Conservation (phyloP, 305 asterid genomes). For the Solanum hybrid region DNA sequence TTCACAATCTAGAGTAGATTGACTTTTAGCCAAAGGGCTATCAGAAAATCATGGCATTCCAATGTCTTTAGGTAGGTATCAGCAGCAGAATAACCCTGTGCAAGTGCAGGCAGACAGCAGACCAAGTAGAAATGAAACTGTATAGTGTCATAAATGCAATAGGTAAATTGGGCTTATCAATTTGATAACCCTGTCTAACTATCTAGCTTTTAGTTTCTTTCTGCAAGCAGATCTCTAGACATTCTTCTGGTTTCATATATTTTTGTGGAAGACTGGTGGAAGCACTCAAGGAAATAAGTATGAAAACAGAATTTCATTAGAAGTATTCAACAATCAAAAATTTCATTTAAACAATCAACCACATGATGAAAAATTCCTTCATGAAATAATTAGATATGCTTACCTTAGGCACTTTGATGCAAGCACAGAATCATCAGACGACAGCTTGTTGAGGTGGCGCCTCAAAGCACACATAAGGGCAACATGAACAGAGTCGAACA, state of each 20-base stretch:
- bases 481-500: conserved; percentile 84
- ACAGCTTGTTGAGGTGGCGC: conserved; percentile 62
- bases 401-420: conserved; percentile 79
- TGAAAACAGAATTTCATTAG: not conserved
- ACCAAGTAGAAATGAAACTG: not conserved
- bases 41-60: not conserved
- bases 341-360: not conserved
- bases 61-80: not conserved
- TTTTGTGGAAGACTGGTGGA: not conserved
- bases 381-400: not conserved
- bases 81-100: not conserved
- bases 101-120: not conserved
- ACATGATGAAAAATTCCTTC: not conserved
- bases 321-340: not conserved
- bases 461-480: conserved; percentile 66
- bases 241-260: not conserved
- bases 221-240: not conserved
- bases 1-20: not conserved
- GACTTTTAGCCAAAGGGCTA: not conserved
- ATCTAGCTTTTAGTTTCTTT: not conserved
- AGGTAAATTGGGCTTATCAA: not conserved
- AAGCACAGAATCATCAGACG: conserved; percentile 55
- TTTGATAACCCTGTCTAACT: not conserved
- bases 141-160: not conserved
- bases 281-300: not conserved